A percentile compares a stretch with the other conserved stretches of the same genome.
Conservation (phyloP, 257 asterid genomes). For the Solanum tarijense region DNA sequence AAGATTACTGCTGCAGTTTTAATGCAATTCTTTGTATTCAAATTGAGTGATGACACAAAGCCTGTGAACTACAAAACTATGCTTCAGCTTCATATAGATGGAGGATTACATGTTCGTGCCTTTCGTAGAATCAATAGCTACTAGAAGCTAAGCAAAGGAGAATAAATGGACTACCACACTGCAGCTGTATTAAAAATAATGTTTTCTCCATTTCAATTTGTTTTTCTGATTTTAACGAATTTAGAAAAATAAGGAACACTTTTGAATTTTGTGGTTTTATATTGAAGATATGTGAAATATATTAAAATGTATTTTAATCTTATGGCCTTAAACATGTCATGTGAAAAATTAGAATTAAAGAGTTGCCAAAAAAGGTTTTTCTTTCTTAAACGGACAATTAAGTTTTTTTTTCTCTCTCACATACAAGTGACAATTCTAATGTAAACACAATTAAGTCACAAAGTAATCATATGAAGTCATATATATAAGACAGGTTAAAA, state of each 20-base stretch:
- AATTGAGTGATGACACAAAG: constrained; percentile 26
- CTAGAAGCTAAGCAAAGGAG: neutral
- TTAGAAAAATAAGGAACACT: neutral
- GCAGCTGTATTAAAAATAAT: neutral
- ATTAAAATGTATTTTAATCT: neutral
- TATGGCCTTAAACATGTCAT: neutral
- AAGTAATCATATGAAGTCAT: no score
- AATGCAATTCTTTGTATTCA: constrained; percentile 34
- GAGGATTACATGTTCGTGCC: constrained; percentile 31
- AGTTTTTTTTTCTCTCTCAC: no score
- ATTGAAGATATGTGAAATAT: neutral
- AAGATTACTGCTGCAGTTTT: constrained; percentile 43
- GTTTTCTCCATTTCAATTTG: neutral
- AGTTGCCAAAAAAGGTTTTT: neutral
- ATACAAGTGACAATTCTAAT: no score
- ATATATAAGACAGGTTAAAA: no score
- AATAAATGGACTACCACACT: neutral
- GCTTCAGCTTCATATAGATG: constrained; percentile 47
- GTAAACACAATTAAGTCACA: no score
- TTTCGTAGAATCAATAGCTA: neutral
- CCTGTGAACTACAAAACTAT: constrained; percentile 42
- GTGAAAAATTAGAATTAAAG: neutral
- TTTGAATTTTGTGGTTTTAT: neutral
- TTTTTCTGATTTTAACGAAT: neutral
- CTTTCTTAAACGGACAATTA: no score